Evolutionary conservation across 495 filamentous ascomycete genomes (phyloP), one percentile per base, ranked within the genome.

Genomic region (Aspergillus olivimuriae): DNA sequence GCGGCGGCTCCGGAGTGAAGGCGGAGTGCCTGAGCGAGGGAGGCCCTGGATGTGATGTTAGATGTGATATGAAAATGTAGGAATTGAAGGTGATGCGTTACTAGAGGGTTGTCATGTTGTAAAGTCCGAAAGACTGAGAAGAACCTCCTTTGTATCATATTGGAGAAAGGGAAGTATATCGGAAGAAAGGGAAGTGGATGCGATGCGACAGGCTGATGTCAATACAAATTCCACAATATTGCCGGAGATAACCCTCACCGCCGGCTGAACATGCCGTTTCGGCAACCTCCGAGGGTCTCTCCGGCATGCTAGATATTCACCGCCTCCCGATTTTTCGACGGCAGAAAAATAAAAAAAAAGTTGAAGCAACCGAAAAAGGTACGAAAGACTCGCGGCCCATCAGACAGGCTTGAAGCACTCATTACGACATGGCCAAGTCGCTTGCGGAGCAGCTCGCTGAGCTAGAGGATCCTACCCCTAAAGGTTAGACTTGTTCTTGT

Each of bases 91-190:
- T 14, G 23, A 35, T 1, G 53, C 62, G 55, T 68, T 43, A 94
- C 91, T 60, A 95, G 62, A 1, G 91, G 91, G 55, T 95, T 96
- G 39, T 95, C 90, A 85, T 97, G 91, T n/a, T 67, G 71, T 5
- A 89, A 70, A 12, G 54, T 48, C 36, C 77, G 63, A 18, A 80
- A 53, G 0, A 81, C 81, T 9, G 86, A 87, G 48, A 94, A 82
- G 30, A 82, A 26, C 39, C 64, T 58, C 37, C 52, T 47, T n/a
- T 39, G 19, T 12, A 44, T 20, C 47, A 51, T 53, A 12, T 31
- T 41, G 32, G 24, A 23, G 24, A 24, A 39, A 46, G 28, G 3
- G 7, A n/a, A n/a, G 23, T 20, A 30, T 15, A 5, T 16, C 16
- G 20, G 30, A 18, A 23, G 5, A 10, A 46, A 18, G 46, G 34